Evolutionary conservation across 2,329 filamentous ascomycete genomes (phyloP), one percentile per base, ranked within the genome.

Genomic region (Phialophora chinensis): DNA sequence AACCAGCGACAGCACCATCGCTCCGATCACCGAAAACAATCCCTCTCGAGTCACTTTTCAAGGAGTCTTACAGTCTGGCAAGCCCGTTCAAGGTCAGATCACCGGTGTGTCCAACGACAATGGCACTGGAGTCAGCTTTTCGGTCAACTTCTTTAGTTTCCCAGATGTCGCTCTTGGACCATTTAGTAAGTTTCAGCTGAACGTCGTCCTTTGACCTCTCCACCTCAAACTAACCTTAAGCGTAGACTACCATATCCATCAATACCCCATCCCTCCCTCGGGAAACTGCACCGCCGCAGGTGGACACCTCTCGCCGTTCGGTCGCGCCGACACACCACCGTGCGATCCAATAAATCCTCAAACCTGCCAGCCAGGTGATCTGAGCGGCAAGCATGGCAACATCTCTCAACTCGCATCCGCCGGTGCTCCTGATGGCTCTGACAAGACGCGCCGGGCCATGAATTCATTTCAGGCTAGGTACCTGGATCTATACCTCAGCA

Each of bases 321-420:
- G 89, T 59, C 69, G 67, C 31, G 87, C 87, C 69, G 87, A 92
- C 74, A 78, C 77, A 1, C 81, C 87, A 4, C 73, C 84, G 4
- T 94, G 91, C 79, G 82, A 92, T 73, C 44, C 79, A 11, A 72
- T 75, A 10, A 74, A 79, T 6, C 88, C 88, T 7, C 78, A 85
- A 68, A 88, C 86, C 10, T 95, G 91, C 80, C 87, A 94, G 78
- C 86, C 91, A 11, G 91, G 91, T 70, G 91, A 94, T 76, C 82
- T 93, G 63, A 86, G 86, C 72, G 91, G 91, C 75, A 94, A 94
- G 80, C 81, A 90, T 73, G 90, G 90, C 68, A 82, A 83, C 67
- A 85, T 91, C 73, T 61, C 59, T 29, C 59, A 53, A 42, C 29
- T 42, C 68, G 82, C 83, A 67, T 85, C 91, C 73, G 76, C 77